Evolutionary conservation across 176 grass and related monocot genomes (phyloP), one percentile per base, ranked within the genome.

Genomic region (Juncus effusus): DNA sequence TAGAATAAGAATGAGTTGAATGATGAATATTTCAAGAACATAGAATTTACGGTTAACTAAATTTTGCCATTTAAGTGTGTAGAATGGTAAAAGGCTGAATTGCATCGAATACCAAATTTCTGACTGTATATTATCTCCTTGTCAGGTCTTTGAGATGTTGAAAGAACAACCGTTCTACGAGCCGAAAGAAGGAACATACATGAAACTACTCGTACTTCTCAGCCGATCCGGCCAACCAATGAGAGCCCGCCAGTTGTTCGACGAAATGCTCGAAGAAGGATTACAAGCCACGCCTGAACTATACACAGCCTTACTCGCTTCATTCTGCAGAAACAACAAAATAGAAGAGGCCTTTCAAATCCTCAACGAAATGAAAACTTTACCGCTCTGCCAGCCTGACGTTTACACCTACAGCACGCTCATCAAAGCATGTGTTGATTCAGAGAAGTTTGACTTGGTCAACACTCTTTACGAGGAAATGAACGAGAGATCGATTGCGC

Each of bases 371-470:
- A 96, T 96, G 92, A 96, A 88, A 51, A 72, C 77, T 5, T 61
- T 76, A 0, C 87, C 92, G 1, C 74, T 79, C 42, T 88, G 82
- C 63, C 92, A 86, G 66, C 93, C 93, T 51, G 93, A 96, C 16
- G 87, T 88, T 10, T 96, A 96, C 42, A 96, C 93, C 36, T 91
- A 91, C 75, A 96, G 87, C 64, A 96, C 57, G 4, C 64, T 96
- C 67, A 75, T 96, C 51, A 96, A 96, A 52, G 87, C 93, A 12
- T 96, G 85, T 10, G 80, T 83, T 0, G 87, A 96, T 0, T 62
- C 74, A 11, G 38, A 61, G 0, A 70, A 82, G 47, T 96, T 96
- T 38, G 85, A 96, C 56, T 61, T 96, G 0, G 80, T 91, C 4
- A 62, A 89, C 67, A 57, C 50, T 11, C 73, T 96, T 45, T 96